These are phyloP conservation scores for Craspedostauros australis DNA, from an alignment of 108 stramenopile species.

Conservation along the genomic window DNA sequence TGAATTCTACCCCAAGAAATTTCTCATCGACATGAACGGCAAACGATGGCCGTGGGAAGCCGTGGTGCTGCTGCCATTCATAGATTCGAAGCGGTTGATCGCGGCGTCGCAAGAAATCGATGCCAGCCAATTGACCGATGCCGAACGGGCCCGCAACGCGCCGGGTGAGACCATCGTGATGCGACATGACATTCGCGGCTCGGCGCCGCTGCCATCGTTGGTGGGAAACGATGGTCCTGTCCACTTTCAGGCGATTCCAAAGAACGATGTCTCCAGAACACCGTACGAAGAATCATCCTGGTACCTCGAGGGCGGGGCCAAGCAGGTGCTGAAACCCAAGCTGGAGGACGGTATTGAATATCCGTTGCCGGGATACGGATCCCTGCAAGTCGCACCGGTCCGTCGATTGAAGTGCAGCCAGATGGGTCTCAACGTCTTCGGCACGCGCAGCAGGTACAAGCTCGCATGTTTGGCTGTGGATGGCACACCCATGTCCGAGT, in stretches of 20 bases:
- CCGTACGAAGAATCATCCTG: slow-evolving; percentile 32
- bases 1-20: slow-evolving; percentile 87
- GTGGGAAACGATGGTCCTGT: slow-evolving; percentile 8
- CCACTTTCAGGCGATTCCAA: slow-evolving; percentile 25
- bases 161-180: slow-evolving; percentile 50
- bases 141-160: slow-evolving; percentile 56
- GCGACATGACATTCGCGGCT: slow-evolving; percentile 11
- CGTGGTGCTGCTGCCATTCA: slow-evolving; percentile 94
- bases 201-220: slow-evolving; percentile 6
- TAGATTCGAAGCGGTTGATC: slow-evolving; percentile 82
- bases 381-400: slow-evolving; percentile 69
- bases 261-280: slow-evolving; percentile 23
- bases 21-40: slow-evolving; percentile 88
- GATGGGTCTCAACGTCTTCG: slow-evolving; percentile 65
- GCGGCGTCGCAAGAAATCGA: slow-evolving; percentile 50
- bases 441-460: slow-evolving; percentile 63
- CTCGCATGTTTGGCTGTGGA: slow-evolving; percentile 67
- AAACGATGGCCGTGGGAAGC: slow-evolving; percentile 98
- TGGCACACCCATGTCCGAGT: slow-evolving; percentile 48
- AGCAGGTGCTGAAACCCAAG: slow-evolving; percentile 51
- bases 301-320: slow-evolving; percentile 21
- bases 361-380: slow-evolving; percentile 72
- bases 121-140: slow-evolving; percentile 43
- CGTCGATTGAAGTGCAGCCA: slow-evolving; percentile 41
- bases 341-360: slow-evolving; percentile 33